Base-by-base conservation (phyloP, 495 filamentous ascomycete species). In the Hypoxylon crocopeplum region DNA sequence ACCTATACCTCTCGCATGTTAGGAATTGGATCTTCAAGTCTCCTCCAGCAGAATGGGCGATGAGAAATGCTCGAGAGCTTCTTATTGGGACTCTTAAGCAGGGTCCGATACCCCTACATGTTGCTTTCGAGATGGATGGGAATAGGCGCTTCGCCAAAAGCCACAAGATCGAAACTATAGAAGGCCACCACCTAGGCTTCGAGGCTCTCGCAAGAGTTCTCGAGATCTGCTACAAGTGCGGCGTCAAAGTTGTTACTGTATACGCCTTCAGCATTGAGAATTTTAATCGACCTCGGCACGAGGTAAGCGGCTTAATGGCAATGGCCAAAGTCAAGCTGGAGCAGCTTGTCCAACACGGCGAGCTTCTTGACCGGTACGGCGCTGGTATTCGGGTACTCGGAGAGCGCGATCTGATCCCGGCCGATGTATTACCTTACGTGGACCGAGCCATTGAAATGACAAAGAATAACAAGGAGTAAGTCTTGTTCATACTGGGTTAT, bases 191-290 rank as follows among this genome's bases (percentile, higher is more conserved):
- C 67, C 74, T 97, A 60, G 94, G 94, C 5, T 98, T 98, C 66
- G 94, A 98, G 75, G 92, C 94, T 16, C 79, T 98, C 33, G 95
- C 93, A 32, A 83, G 86, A 89, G 90, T 98, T 42, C 86, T 98
- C 11, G 94, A 98, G 74, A 90, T 98, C 24, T 98, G 95, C 80
- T 98, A 98, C 77, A 94, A 95, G 68, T 90, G 88, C 52, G 94
- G 94, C 13, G 89, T 98, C 22, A 89, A 92, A 71, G 92, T 95
- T 3, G 94, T 98, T 11, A 97, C 94, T 0, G 90, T 98, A 47
- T 98, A 98, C 73, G 94, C 94, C 3, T 98, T 98, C 79, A 94
- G 90, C 65, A 96, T 98, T 70, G 94, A 98, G 74, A 98, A 98
- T 76, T 98, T 97, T 79, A 96, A 98, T 72, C 85, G 94, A 4